Evolutionary conservation across 306 rosid species (phyloP), one percentile per base, ranked within the genome.

Genomic region (Sesbania bispinosa): DNA sequence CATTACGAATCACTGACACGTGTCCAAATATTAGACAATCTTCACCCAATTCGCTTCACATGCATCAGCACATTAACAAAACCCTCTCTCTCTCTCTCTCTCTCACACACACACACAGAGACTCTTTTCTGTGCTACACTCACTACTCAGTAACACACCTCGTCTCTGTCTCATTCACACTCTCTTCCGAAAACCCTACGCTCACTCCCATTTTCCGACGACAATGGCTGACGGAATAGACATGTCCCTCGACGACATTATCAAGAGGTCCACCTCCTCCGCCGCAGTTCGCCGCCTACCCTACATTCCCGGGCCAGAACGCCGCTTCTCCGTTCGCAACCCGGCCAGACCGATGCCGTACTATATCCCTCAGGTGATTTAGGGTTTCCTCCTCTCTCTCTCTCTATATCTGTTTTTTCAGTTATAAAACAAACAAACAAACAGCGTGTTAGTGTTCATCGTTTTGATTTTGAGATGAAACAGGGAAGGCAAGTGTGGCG

Each of bases 221-320:
- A 19, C 18, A 35, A 78, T 78, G 78, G 29, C 55, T 7, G 39
- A 23, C 39, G 27, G 50, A 6, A 54, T 64, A 0, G 65, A 72
- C 69, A 55, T 78, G 82, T 72, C 78, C 0, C 78, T 78, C 62
- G 78, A 78, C 21, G 57, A 72, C 24, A 26, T 78, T 33, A 62
- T 71, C n/a, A 53, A 33, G 54, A 20, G 13, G 10, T 62, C 81
- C 62, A 1, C 68, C 39, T 14, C 50, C 2, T 0, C 62, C n/a
- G n/a, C n/a, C n/a, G n/a, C n/a, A n/a, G n/a, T n/a, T 33, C 74
- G 41, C 39, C 74, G 58, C 41, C 61, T 68, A 4, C 1, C 3
- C 7, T 0, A 6, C 7, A 15, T 0, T 6, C 50, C 62, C 19
- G 67, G 51, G 4, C 67, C 79, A 3, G 35, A 14, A 21, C 79